These are phyloP conservation scores for Ganoderma lingzhi DNA, from an alignment of 1,284 basidiomycete genomes.

Conservation along the genomic window DNA sequence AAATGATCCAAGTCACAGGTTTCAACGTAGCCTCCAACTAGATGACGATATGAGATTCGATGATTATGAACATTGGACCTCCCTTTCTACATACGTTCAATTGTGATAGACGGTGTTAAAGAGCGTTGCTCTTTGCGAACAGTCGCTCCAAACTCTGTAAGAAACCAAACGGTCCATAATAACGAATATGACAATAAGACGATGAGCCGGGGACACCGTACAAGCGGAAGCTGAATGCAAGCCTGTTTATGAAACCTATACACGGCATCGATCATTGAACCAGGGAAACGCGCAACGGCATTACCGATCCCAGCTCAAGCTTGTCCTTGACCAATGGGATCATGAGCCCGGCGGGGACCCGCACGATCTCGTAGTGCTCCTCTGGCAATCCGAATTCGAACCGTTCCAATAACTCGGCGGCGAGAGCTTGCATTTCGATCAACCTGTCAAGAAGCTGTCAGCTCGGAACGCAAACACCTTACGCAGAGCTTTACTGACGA, in stretches of 20 bases:
- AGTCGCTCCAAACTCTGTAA: background rate
- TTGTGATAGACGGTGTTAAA: background rate
- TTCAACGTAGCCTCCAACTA: background rate
- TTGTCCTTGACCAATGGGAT: slow-evolving; percentile 16
- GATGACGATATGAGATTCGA: too few relatives aligned
- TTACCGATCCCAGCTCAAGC: slow-evolving; percentile 9
- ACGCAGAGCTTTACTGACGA: slow-evolving; percentile 41
- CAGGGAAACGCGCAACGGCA: slow-evolving; percentile 13
- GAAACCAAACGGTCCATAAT: slow-evolving; percentile 1
- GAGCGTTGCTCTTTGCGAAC: background rate
- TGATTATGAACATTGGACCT: background rate
- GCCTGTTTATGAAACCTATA: too few relatives aligned
- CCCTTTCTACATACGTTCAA: background rate
- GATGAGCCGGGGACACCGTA: background rate
- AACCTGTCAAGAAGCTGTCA: slow-evolving; percentile 38
- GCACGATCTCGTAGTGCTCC: slow-evolving; percentile 19
- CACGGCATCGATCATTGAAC: background rate
- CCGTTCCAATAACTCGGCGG: slow-evolving; percentile 53
- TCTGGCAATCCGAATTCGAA: slow-evolving; percentile 53
- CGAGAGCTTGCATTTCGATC: slow-evolving; percentile 58
- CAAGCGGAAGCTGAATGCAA: background rate
- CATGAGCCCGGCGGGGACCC: slow-evolving; percentile 18
- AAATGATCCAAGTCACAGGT: slow-evolving; percentile 18
- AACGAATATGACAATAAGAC: background rate
- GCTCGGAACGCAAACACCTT: background rate